Percentiles rank a stretch among this genome's conserved stretches.
These are phyloP conservation scores for Microthlaspi erraticum DNA, from an alignment of 345 rosid species.

Conservation along the genomic window DNA sequence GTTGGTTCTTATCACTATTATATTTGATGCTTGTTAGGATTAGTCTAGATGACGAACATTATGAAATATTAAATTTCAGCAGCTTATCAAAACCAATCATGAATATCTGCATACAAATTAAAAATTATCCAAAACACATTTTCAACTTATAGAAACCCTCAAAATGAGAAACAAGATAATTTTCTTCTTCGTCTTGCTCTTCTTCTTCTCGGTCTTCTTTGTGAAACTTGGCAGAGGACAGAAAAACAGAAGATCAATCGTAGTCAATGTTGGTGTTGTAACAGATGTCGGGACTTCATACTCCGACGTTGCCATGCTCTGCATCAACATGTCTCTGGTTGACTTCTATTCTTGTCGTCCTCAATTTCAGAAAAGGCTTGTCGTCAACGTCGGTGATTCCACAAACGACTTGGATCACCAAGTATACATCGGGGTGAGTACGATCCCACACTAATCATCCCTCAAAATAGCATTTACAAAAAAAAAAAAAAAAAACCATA, in stretches of 20 bases:
- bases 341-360: slow-evolving; percentile 55
- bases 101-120: no score
- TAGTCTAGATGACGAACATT: not conserved
- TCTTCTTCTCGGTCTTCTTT: not conserved
- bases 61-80: not conserved
- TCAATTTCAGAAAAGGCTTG: slow-evolving; percentile 54
- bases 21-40: not conserved
- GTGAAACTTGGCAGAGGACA: slow-evolving; percentile 30
- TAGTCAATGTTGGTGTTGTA: slow-evolving; percentile 59
- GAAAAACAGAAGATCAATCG: slow-evolving; percentile 37
- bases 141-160: not conserved
- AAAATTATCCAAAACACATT: slow-evolving; percentile 17
- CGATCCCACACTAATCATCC: not conserved
- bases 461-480: not conserved
- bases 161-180: slow-evolving; percentile 12
- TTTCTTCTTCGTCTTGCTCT: no score
- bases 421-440: slow-evolving; percentile 51
- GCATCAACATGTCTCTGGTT: slow-evolving; percentile 58
- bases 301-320: slow-evolving; percentile 48
- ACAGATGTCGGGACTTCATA: slow-evolving; percentile 40
- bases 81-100: not conserved
- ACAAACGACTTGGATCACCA: slow-evolving; percentile 49
- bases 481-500: no score
- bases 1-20: not conserved
- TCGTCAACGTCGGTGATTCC: slow-evolving; percentile 51